Conservation (phyloP, 2,329 filamentous ascomycete species). For the Alternaria angustiovoidea region DNA sequence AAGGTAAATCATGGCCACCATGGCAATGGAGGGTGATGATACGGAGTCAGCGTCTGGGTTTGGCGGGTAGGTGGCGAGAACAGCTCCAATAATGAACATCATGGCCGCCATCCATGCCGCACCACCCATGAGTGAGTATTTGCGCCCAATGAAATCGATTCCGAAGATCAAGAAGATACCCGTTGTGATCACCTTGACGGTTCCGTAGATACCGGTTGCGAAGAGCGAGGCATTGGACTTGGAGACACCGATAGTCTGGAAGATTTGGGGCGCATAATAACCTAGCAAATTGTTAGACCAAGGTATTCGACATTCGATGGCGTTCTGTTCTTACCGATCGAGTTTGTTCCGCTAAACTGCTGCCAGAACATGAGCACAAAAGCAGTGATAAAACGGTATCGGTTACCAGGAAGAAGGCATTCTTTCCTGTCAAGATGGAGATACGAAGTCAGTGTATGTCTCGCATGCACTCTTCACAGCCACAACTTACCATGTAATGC, state of each 20-base stretch:
- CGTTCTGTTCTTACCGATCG: slow-evolving; percentile 54
- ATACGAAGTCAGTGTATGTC: too few relatives aligned
- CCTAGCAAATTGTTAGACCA: slow-evolving; percentile 39
- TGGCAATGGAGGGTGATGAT: slow-evolving; percentile 63
- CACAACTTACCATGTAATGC: slow-evolving; percentile 21
- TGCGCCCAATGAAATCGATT: slow-evolving; percentile 70
- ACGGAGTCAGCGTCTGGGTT: slow-evolving; percentile 38
- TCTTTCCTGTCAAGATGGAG: slow-evolving; percentile 22
- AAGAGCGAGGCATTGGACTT: slow-evolving; percentile 43
- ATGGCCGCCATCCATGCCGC: slow-evolving; percentile 68
- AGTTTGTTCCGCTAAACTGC: slow-evolving; percentile 79
- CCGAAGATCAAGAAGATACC: slow-evolving; percentile 74
- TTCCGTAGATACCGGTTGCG: slow-evolving; percentile 67
- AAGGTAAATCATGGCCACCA: slow-evolving; percentile 76
- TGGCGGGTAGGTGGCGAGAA: slow-evolving; percentile 58
- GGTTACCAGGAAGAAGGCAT: slow-evolving; percentile 67
- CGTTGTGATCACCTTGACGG: slow-evolving; percentile 75
- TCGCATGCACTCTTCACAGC: too few relatives aligned
- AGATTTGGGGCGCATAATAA: slow-evolving; percentile 78
- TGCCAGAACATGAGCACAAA: slow-evolving; percentile 80
- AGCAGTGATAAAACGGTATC: slow-evolving; percentile 70
- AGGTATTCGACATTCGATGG: background rate
- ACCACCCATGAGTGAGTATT: slow-evolving; percentile 71
- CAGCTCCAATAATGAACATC: slow-evolving; percentile 71
- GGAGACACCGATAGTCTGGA: slow-evolving; percentile 69